phyloP scores from a whole-genome alignment of 108 stramenopile species.

The Skeletonema grethae region DNA sequence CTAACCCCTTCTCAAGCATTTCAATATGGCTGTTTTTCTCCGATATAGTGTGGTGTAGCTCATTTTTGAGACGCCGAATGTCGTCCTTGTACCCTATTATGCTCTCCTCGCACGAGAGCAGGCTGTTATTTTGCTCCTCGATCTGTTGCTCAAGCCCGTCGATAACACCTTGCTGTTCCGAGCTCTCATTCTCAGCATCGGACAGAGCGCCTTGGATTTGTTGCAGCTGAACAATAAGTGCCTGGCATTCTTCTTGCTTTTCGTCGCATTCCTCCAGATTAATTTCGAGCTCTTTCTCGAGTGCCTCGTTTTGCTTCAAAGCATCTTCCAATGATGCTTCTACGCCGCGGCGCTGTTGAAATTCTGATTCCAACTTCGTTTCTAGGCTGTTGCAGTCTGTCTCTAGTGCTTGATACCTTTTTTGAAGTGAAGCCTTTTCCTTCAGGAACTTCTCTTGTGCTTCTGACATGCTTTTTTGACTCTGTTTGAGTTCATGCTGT shows the following conservation, averaged over 20 bases:
- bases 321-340: slow-evolving; percentile 33
- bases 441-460: slow-evolving; percentile 2
- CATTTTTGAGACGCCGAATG: slow-evolving; percentile 24
- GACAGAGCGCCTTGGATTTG: slow-evolving; percentile 29
- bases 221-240: slow-evolving; percentile 15
- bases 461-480: not conserved
- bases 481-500: slow-evolving; percentile 27
- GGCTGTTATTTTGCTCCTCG: slow-evolving; percentile 15
- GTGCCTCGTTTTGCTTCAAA: slow-evolving; percentile 9
- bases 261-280: slow-evolving; percentile 29
- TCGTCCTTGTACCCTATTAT: slow-evolving; percentile 31
- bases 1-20: slow-evolving; percentile 25
- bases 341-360: slow-evolving; percentile 8
- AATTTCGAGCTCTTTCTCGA: slow-evolving; percentile 19
- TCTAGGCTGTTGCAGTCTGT: slow-evolving; percentile 6
- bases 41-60: slow-evolving; percentile 16
- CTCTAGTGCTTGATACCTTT: slow-evolving; percentile 16
- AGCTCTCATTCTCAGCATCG: slow-evolving; percentile 25
- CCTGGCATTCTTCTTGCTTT: slow-evolving; percentile 27
- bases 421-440: slow-evolving; percentile 5
- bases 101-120: slow-evolving; percentile 33
- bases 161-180: slow-evolving; percentile 18
- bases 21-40: slow-evolving; percentile 37
- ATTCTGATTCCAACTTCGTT: slow-evolving; percentile 4
- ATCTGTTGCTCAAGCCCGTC: slow-evolving; percentile 14